Evolutionary conservation across 108 stramenopile species (phyloP).

Genomic region (Cyclotella baltica): DNA sequence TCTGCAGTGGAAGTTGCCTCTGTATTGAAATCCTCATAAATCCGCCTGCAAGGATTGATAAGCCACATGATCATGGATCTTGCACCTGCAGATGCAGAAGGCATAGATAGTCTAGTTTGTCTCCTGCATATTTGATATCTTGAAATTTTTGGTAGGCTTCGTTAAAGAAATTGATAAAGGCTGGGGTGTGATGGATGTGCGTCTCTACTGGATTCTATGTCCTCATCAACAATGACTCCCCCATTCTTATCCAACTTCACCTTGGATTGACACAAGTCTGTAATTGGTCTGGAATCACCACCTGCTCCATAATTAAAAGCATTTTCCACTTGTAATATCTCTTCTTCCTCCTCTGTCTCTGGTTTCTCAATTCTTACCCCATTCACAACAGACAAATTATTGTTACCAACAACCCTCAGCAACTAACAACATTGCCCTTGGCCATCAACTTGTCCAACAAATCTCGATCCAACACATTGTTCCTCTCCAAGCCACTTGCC

Average conservation of each 20-base stretch:
- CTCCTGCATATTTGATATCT: too few relatives aligned
- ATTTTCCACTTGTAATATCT: slow-evolving; percentile 56
- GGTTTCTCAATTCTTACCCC: slow-evolving; percentile 46
- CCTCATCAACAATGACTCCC: slow-evolving; percentile 60
- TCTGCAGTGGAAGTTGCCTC: too few relatives aligned
- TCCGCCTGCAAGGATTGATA: too few relatives aligned
- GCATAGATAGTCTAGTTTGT: too few relatives aligned
- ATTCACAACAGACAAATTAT: slow-evolving; percentile 54
- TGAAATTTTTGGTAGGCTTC: too few relatives aligned
- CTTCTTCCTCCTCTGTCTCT: slow-evolving; percentile 18
- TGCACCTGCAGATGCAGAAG: too few relatives aligned
- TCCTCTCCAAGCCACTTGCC: slow-evolving; percentile 29
- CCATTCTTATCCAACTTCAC: slow-evolving; percentile 61
- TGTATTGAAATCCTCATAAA: too few relatives aligned
- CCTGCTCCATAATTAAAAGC: slow-evolving; percentile 70
- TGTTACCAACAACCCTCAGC: slow-evolving; percentile 59
- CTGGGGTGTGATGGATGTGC: too few relatives aligned
- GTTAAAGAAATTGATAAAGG: too few relatives aligned
- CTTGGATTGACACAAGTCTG: slow-evolving; percentile 57
- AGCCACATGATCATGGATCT: too few relatives aligned
- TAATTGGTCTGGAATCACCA: slow-evolving; percentile 71
- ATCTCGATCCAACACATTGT: slow-evolving; percentile 41
- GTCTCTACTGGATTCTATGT: slow-evolving; percentile 56
- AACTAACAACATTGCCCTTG: slow-evolving; percentile 47
- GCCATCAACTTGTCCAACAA: slow-evolving; percentile 30